Percentiles rank a stretch among this genome's conserved stretches.
These are phyloP conservation scores for Senna siamea DNA, from an alignment of 306 rosid genomes.

Conservation along the genomic window DNA sequence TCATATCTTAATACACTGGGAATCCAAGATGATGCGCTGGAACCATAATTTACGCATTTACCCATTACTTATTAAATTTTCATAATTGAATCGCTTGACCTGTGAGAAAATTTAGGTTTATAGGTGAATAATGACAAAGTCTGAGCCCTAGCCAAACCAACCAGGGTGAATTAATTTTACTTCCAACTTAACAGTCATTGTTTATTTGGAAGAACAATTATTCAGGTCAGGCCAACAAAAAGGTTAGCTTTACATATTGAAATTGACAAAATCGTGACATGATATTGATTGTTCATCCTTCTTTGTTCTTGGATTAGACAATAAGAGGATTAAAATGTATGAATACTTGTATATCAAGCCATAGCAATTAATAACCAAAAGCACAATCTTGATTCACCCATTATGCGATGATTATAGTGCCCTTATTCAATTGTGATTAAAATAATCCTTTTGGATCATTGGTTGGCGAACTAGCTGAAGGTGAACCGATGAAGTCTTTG, in stretches of 20 bases:
- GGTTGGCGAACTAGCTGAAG: slow-evolving; percentile 16
- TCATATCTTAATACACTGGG: background rate
- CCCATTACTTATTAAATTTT: background rate
- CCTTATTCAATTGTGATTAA: background rate
- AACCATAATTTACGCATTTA: slow-evolving; percentile 1
- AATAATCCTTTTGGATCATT: background rate
- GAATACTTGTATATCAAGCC: background rate
- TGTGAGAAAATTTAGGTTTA: background rate
- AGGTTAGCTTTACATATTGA: background rate
- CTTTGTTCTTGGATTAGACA: background rate
- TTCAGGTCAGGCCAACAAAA: slow-evolving; percentile 5
- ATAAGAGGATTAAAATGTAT: slow-evolving; percentile 25
- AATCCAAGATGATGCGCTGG: background rate
- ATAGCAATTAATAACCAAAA: background rate
- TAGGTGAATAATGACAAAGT: slow-evolving; percentile 6
- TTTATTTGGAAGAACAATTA: slow-evolving; percentile 25
- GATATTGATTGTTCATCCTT: slow-evolving; percentile 3
- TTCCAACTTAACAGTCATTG: slow-evolving; percentile 15
- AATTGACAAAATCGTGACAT: background rate
- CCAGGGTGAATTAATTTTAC: slow-evolving; percentile 7
- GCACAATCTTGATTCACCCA: background rate
- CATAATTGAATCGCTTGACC: background rate
- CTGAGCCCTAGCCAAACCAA: slow-evolving; percentile 27
- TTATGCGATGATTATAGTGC: background rate
- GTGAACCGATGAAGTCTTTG: background rate